phyloP scores from a whole-genome alignment of 371 early-diverging fungal genomes.

The Entomophthora muscae region DNA sequence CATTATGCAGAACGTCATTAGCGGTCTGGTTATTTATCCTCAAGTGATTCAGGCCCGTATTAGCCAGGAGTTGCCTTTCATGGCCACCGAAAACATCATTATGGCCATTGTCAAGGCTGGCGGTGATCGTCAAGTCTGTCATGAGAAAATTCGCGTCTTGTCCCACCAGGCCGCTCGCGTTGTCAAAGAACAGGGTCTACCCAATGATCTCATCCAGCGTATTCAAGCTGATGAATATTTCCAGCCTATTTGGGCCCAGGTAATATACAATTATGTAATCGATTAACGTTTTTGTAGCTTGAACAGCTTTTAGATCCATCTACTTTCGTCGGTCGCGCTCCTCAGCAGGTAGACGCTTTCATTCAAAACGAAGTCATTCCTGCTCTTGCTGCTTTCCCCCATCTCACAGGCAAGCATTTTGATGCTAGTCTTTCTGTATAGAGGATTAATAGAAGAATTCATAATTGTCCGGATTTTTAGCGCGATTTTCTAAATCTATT shows the following conservation, averaged over 20 bases:
- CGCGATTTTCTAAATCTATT: no score
- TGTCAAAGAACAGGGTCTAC: slow-evolving; percentile 83
- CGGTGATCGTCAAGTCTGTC: slow-evolving; percentile 90
- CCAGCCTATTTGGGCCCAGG: slow-evolving; percentile 36
- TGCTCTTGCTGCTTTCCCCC: slow-evolving; percentile 63
- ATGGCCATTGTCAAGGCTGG: slow-evolving; percentile 97
- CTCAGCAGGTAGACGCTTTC: slow-evolving; percentile 82
- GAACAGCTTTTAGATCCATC: slow-evolving; percentile 68
- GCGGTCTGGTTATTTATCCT: slow-evolving; percentile 94
- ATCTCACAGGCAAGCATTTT: slow-evolving; percentile 24
- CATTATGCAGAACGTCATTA: slow-evolving; percentile 84
- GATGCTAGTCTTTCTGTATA: slow-evolving; percentile 44
- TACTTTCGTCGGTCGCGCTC: slow-evolving; percentile 90
- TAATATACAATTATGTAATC: background rate
- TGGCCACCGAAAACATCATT: slow-evolving; percentile 97
- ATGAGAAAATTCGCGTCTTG: slow-evolving; percentile 90
- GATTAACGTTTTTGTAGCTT: slow-evolving; percentile 21
- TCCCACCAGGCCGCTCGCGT: slow-evolving; percentile 80
- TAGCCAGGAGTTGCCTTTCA: slow-evolving; percentile 88
- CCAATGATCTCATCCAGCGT: slow-evolving; percentile 89
- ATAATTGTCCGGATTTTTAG: no score
- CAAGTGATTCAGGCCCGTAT: slow-evolving; percentile 84
- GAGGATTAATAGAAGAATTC: no score
- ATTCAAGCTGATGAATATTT: slow-evolving; percentile 73
- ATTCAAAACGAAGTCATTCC: slow-evolving; percentile 62